Conservation (phyloP, 1,284 basidiomycete genomes). For the Blastosporella zonata region DNA sequence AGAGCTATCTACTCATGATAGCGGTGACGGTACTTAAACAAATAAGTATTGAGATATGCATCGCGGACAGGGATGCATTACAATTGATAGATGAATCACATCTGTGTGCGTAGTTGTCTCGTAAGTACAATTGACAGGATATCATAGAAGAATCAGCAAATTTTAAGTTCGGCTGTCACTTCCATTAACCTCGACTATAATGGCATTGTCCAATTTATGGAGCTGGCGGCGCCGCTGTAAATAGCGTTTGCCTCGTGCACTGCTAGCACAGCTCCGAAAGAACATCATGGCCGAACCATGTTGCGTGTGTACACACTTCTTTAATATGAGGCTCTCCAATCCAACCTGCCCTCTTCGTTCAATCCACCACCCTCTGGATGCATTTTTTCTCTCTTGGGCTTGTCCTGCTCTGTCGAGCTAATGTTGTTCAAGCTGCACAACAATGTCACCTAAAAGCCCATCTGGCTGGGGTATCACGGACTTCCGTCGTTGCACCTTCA, state of each 20-base stretch:
- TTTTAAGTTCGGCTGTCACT: too few species aligned
- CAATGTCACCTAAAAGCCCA: slow-evolving; percentile 25
- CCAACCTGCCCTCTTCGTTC: background rate
- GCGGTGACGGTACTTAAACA: too few species aligned
- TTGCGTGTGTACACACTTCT: background rate
- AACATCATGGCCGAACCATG: background rate
- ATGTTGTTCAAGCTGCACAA: slow-evolving; percentile 11
- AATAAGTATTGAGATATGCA: too few species aligned
- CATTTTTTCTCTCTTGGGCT: slow-evolving; percentile 13
- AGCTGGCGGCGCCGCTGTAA: background rate
- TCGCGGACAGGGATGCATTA: too few species aligned
- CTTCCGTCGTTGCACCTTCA: background rate
- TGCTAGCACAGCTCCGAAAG: background rate
- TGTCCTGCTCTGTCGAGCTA: slow-evolving; percentile 13
- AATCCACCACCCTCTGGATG: slow-evolving; percentile 10
- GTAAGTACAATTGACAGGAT: too few species aligned
- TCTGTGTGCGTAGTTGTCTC: too few species aligned
- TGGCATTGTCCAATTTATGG: too few species aligned
- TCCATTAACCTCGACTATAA: too few species aligned
- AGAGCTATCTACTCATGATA: too few species aligned
- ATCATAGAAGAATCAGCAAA: too few species aligned
- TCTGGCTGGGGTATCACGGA: slow-evolving; percentile 5
- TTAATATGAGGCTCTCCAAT: background rate
- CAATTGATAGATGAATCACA: too few species aligned
- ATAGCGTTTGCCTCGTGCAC: background rate